Percentiles rank a stretch among this genome's conserved stretches.
These are phyloP conservation scores for Pythium folliculosum DNA, from an alignment of 352 stramenopile species.

Conservation along the genomic window DNA sequence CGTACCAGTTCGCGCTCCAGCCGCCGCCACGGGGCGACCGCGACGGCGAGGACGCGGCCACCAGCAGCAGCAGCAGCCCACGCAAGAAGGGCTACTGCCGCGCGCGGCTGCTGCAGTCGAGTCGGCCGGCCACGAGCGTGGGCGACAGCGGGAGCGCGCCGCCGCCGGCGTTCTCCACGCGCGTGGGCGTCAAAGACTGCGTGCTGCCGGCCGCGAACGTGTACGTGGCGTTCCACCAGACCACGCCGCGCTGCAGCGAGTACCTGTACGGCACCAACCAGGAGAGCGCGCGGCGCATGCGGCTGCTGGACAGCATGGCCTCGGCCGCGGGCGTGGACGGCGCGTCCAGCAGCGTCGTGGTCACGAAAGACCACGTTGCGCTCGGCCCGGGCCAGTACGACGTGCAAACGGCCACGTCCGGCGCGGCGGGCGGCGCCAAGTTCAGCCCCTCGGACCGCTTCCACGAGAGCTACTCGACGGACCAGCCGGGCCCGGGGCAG, in stretches of 20 bases:
- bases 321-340: conserved; percentile 11
- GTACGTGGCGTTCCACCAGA: conserved; percentile 57
- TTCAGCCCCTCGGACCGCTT: conserved; percentile 68
- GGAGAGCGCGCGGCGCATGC: conserved; percentile 25
- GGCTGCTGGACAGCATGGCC: conserved; percentile 23
- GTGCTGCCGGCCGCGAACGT: conserved; percentile 28
- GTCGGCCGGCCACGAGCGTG: too few species aligned
- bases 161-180: conserved; percentile 16
- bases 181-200: conserved; percentile 32
- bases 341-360: conserved; percentile 23
- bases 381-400: conserved; percentile 67
- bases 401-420: conserved; percentile 28
- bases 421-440: conserved; percentile 37
- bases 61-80: background rate
- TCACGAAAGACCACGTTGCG: conserved; percentile 48
- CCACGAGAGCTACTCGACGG: conserved; percentile 44
- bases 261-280: conserved; percentile 35
- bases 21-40: conserved; percentile 1
- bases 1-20: conserved; percentile 46
- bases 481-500: conserved; percentile 46
- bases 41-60: background rate
- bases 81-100: conserved; percentile 39
- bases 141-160: conserved; percentile 20
- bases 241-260: conserved; percentile 34
- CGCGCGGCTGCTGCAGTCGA: conserved; percentile 43